Base-by-base conservation (phyloP, 1,139 yeast species). In the Taphrina wiesneri region DNA sequence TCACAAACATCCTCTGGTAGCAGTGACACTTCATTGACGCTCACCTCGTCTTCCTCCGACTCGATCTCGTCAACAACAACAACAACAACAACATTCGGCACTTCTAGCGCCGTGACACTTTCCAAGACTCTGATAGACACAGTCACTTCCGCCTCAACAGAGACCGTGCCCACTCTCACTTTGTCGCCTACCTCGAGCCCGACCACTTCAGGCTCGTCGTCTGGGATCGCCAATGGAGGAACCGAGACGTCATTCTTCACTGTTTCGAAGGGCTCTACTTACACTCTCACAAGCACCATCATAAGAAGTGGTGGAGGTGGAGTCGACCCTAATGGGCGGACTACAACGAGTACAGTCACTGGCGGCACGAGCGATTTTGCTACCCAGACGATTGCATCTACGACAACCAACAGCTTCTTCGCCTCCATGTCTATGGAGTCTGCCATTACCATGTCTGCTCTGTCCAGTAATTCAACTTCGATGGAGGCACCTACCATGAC, bases 391-490 rank as follows among this genome's bases (percentile, higher is more conserved):
- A 19, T 15, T 1, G 9, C 1, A 11, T 4, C 36, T 11, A 11
- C 30, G 54, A 26, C 54, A 9, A 15, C 54, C 3, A 19, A 15
- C n/a, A n/a, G n/a, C 2, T 28, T 49, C 26, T 30, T 49, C 21
- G 36, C 36, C 4, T 13, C 54, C 25, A 49, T 49, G 54, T 3
- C 23, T 6, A 17, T 49, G 34, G 54, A 49, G 23, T 13, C 36
- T 23, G 26, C 54, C 6, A 49, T 49, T 34, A 26, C 28, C 39
- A 49, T 49, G 54, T 49, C 54, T 11, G 54, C 54, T 7, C 19
- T 49, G 21, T 49, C 34, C 36, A 45, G 30, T 21, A 49, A 49
- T 17, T 26, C 54, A n/a, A 11, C 54, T 21, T 45, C 49, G 11
- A 1, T 3, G n/a, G 25, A 6, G 13, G 11, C 7, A n/a, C 25